phyloP scores from a whole-genome alignment of 139 green algal species.

The Eudorina sp. region DNA sequence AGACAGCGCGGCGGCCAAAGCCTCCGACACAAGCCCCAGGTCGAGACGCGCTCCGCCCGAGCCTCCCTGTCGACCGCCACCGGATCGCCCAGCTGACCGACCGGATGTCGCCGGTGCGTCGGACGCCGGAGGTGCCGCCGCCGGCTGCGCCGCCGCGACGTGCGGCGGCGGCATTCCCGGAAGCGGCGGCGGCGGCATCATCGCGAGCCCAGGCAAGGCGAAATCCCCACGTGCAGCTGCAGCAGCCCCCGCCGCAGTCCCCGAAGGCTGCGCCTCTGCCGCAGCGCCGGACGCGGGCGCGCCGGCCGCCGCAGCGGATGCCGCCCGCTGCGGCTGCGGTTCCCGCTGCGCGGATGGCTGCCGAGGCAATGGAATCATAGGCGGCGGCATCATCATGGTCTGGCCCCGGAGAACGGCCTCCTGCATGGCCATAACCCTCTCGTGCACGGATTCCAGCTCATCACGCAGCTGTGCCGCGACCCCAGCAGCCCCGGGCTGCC shows the following conservation, averaged over 20 bases:
- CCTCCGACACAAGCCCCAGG: conserved; percentile 30
- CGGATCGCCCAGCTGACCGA: not conserved
- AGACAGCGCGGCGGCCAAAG: not conserved
- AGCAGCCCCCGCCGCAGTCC: not conserved
- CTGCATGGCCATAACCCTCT: not conserved
- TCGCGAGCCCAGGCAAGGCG: too few relatives aligned
- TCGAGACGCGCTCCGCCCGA: conserved; percentile 20
- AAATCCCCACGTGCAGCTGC: conserved; percentile 37
- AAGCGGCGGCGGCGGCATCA: not conserved
- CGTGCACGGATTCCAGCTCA: too few relatives aligned
- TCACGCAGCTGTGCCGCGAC: too few relatives aligned
- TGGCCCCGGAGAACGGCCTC: not conserved
- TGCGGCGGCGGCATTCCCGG: not conserved
- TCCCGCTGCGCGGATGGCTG: not conserved
- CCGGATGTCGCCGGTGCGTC: not conserved
- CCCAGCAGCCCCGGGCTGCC: not conserved
- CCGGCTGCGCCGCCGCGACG: not conserved
- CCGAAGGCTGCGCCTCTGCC: not conserved
- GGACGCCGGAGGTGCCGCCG: not conserved
- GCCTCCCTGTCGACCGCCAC: not conserved
- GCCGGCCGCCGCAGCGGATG: not conserved
- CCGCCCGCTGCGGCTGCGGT: conserved; percentile 3
- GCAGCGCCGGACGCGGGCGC: not conserved
- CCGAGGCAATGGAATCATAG: conserved; percentile 22
- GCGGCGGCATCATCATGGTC: not conserved